These are phyloP conservation scores for Botryotinia calthae DNA, from an alignment of 2,329 filamentous ascomycete genomes.

Conservation along the genomic window DNA sequence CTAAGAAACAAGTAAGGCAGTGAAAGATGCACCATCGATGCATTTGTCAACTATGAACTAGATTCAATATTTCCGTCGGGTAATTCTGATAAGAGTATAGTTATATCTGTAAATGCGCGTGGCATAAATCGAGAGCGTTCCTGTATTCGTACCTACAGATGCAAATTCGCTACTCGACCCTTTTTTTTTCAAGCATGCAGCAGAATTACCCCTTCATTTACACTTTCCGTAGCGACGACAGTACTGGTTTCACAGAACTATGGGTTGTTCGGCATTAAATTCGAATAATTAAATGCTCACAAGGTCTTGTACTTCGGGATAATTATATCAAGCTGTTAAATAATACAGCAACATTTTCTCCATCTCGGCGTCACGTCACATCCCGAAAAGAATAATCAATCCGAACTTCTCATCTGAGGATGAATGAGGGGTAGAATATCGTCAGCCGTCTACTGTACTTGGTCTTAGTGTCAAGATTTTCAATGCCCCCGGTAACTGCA, in stretches of 20 bases:
- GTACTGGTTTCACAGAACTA: neutral
- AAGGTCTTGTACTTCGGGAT: neutral
- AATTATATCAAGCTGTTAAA: neutral
- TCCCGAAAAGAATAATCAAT: neutral
- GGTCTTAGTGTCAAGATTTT: slow-evolving; percentile 7
- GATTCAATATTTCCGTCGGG: neutral
- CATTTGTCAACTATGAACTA: neutral
- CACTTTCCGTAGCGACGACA: slow-evolving; percentile 8
- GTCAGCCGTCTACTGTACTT: neutral
- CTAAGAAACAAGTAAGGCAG: slow-evolving; percentile 11
- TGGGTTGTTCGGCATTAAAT: neutral
- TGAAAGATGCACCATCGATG: slow-evolving; percentile 4
- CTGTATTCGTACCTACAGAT: neutral
- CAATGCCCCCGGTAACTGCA: neutral
- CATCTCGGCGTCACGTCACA: slow-evolving; percentile 11
- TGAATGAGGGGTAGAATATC: slow-evolving; percentile 11
- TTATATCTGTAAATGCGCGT: neutral
- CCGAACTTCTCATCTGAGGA: slow-evolving; percentile 1
- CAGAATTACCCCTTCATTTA: slow-evolving; percentile 11
- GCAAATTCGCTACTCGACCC: neutral
- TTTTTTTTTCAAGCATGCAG: neutral
- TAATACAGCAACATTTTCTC: neutral
- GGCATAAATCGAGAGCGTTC: neutral
- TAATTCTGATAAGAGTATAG: slow-evolving; percentile 7
- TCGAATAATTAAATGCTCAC: neutral